Evolutionary conservation across 176 grass and related monocot genomes (phyloP).

Genomic region (Metroxylon sagu): DNA sequence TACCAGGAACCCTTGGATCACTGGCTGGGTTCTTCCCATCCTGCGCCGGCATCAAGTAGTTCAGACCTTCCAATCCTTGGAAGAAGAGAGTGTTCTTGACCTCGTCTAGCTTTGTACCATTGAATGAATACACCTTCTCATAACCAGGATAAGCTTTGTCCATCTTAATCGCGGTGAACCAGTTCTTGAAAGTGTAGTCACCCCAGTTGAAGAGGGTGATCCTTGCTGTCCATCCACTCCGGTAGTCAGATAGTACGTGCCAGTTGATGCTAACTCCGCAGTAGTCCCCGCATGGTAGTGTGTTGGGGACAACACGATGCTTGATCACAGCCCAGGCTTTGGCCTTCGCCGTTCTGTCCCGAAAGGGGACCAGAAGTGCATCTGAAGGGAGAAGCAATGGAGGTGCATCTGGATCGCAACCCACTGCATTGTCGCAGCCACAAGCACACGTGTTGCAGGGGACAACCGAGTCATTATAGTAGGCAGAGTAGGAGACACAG

Average conservation of each 20-base stretch:
- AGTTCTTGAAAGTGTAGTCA: conserved; percentile 87
- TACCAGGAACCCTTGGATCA: conserved; percentile 46
- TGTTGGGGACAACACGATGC: conserved; percentile 41
- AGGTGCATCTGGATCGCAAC: conserved; percentile 41
- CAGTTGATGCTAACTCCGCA: conserved; percentile 93
- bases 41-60: conserved; percentile 37
- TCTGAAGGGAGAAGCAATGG: conserved; percentile 60
- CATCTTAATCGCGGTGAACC: conserved; percentile 75
- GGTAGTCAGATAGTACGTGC: conserved; percentile 77
- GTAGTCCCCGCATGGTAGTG: conserved; percentile 52
- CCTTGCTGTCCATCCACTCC: conserved; percentile 61
- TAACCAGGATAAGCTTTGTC: conserved; percentile 31
- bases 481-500: conserved; percentile 89
- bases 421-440: conserved; percentile 37
- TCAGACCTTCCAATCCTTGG: conserved; percentile 58
- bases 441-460: conserved; percentile 79
- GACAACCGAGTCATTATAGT: conserved; percentile 70
- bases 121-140: conserved; percentile 95
- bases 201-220: conserved; percentile 94
- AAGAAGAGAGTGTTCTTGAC: conserved; percentile 70
- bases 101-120: conserved; percentile 39
- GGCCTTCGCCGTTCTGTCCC: conserved; percentile 70
- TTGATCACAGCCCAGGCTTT: conserved; percentile 84
- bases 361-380: conserved; percentile 60
- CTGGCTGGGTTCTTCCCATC: conserved; percentile 26